These are phyloP conservation scores for Leptographium procerum DNA, from an alignment of 2,329 filamentous ascomycete genomes.

Conservation along the genomic window DNA sequence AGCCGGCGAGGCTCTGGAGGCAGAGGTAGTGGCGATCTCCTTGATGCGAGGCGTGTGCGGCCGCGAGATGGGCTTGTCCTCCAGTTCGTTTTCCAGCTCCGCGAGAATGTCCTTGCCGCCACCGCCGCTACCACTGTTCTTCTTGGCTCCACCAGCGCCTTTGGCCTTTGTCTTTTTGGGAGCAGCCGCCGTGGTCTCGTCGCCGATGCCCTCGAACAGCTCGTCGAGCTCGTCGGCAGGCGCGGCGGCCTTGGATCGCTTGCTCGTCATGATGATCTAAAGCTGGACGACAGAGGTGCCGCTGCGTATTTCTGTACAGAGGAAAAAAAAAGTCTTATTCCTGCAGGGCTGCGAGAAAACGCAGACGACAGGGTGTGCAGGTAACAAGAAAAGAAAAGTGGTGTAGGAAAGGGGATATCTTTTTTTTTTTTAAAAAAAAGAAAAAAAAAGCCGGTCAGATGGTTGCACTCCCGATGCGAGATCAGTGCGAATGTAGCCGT, in stretches of 20 bases:
- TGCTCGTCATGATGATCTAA: slow-evolving; percentile 50
- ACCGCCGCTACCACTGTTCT: slow-evolving; percentile 30
- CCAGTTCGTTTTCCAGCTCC: slow-evolving; percentile 71
- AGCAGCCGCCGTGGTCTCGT: slow-evolving; percentile 36
- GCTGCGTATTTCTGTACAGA: background rate
- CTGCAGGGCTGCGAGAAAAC: too few species aligned
- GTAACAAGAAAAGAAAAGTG: too few species aligned
- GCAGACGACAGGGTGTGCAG: too few species aligned
- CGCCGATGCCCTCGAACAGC: slow-evolving; percentile 51
- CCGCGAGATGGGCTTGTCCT: slow-evolving; percentile 55
- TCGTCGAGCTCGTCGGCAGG: slow-evolving; percentile 53
- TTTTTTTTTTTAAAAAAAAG: too few species aligned
- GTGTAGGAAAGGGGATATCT: too few species aligned
- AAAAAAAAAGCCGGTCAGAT: too few species aligned
- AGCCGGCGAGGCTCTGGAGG: slow-evolving; percentile 32
- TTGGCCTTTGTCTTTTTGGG: slow-evolving; percentile 37
- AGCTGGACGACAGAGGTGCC: too few species aligned
- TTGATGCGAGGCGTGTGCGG: slow-evolving; percentile 72
- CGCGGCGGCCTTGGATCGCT: slow-evolving; percentile 38
- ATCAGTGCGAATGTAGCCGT: too few species aligned
- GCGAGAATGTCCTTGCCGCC: slow-evolving; percentile 67
- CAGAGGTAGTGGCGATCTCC: slow-evolving; percentile 29
- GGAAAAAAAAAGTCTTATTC: too few species aligned
- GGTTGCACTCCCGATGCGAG: too few species aligned
- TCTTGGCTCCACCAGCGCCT: slow-evolving; percentile 21